Base-by-base conservation (phyloP, 2,329 filamentous ascomycete genomes). In the Hortaea sp. region DNA sequence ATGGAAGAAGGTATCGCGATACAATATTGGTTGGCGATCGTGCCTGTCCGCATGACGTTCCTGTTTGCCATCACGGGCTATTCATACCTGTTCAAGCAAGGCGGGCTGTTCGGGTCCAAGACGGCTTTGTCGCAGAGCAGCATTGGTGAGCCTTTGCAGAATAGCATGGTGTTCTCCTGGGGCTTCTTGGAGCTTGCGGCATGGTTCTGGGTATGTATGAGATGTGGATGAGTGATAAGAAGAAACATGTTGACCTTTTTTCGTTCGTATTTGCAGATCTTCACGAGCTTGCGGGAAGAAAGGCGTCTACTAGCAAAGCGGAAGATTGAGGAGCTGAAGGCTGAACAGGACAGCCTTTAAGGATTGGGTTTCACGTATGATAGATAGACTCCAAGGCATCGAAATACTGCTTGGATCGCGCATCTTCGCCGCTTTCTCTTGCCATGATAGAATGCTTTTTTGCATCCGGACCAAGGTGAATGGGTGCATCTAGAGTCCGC, bases 151-250 rank as follows among this genome's bases (percentile, higher is more conserved):
- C 76, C 78, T 27, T 66, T 95, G 57, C 88, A 89, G 70, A 94
- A 94, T 63, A 78, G 87, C 43, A 71, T 94, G 37, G 79, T 94
- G 37, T 94, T 95, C 62, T 81, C 84, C 0, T 92, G 88, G 66
- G 81, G 80, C 6, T 92, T 95, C 58, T 61, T 94, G 60, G 89
- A 95, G 71, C 78, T 87, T 63, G 73, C 87, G 54, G 76, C 77
- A 50, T 95, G 88, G 87, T 88, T 94, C 66, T 95, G 88, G 88
- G 80, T 80, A 62, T 52, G 71, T 64, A 10, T 7, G 28, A 29
- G 6, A 34, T 10, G 20, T 20, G 43, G 29, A 28, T 41, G 9
- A 40, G 11, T 20, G 20, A 2, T 20, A 6, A 7, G 2, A 28
- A 7, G 7, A 13, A 11, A 10, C 2, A 6, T 47, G 12, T 13